Evolutionary conservation across 2,329 filamentous ascomycete species (phyloP).

Genomic region (Scedosporium dehoogii): DNA sequence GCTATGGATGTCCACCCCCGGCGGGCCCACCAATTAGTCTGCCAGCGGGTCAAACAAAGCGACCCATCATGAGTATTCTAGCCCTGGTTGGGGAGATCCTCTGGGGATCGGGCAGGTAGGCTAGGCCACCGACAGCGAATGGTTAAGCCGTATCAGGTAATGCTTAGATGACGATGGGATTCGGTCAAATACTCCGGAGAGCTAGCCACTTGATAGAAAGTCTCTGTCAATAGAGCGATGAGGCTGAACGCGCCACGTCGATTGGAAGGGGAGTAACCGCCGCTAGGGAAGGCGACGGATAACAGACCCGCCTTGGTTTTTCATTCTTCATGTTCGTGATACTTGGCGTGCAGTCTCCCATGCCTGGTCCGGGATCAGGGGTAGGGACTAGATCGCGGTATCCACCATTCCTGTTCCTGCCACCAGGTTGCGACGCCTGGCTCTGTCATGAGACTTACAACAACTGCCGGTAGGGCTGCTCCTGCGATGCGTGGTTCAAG

Average conservation of each 20-base stretch:
- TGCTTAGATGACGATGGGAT: not conserved
- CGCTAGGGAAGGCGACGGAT: not conserved
- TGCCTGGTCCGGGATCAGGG: not conserved
- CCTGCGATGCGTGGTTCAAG: not conserved
- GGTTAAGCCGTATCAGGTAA: not conserved
- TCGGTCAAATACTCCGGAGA: not conserved
- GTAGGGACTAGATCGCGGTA: not conserved
- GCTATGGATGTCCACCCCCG: not conserved
- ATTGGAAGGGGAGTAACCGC: not conserved
- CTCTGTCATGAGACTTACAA: not conserved
- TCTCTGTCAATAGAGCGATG: not conserved
- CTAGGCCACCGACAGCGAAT: not conserved
- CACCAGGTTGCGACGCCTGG: not conserved
- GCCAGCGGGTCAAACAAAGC: not conserved
- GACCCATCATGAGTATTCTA: not conserved
- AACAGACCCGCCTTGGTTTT: not conserved
- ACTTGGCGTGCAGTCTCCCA: not conserved
- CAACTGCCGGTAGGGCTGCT: slow-evolving; percentile 1
- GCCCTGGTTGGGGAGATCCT: not conserved
- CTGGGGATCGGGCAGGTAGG: too few relatives aligned
- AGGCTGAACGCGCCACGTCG: not conserved
- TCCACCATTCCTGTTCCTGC: not conserved
- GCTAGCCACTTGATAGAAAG: not conserved
- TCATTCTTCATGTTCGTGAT: not conserved
- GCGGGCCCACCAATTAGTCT: not conserved